Conservation (phyloP, 768 basidiomycete genomes). For the Exsudoporus frostii region DNA sequence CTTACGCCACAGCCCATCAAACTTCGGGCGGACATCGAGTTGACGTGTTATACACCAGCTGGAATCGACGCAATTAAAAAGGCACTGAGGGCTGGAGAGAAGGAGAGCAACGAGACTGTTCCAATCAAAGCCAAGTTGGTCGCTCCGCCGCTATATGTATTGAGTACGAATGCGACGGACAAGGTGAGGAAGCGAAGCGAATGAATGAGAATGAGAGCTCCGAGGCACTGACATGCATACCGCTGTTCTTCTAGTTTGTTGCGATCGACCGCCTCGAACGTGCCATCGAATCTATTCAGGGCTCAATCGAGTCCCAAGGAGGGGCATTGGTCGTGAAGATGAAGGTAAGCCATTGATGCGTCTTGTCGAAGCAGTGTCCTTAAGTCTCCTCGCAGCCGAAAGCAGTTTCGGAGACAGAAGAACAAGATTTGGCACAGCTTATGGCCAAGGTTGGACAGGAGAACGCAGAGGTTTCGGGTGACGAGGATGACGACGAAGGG, state of each 20-base stretch:
- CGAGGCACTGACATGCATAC: not conserved
- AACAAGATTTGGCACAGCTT: constrained; percentile 93
- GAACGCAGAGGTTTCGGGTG: constrained; percentile 95
- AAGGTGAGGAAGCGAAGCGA: constrained; percentile 50
- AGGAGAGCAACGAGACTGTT: constrained; percentile 80
- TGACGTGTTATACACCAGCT: constrained; percentile 93
- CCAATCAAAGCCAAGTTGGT: constrained; percentile 97
- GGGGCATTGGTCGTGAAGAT: constrained; percentile 92
- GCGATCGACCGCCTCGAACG: constrained; percentile 92
- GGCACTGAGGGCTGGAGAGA: constrained; percentile 86
- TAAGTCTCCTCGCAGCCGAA: constrained; percentile 68
- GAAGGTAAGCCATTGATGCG: constrained; percentile 55
- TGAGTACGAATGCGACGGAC: constrained; percentile 95
- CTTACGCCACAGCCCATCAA: constrained; percentile 99
- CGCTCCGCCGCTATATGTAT: constrained; percentile 92
- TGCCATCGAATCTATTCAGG: constrained; percentile 88
- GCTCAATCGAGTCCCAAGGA: constrained; percentile 77
- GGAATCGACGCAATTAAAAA: constrained; percentile 97
- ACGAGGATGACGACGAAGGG: constrained; percentile 79
- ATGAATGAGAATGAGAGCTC: not conserved
- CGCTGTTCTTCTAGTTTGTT: constrained; percentile 51
- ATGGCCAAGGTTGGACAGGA: constrained; percentile 94
- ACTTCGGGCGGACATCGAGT: constrained; percentile 94
- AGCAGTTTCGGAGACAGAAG: constrained; percentile 96
- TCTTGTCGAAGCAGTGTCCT: not conserved